Evolutionary conservation across 2,329 filamentous ascomycete species (phyloP), one percentile per base, ranked within the genome.

Genomic region (Didymella lethalis): DNA sequence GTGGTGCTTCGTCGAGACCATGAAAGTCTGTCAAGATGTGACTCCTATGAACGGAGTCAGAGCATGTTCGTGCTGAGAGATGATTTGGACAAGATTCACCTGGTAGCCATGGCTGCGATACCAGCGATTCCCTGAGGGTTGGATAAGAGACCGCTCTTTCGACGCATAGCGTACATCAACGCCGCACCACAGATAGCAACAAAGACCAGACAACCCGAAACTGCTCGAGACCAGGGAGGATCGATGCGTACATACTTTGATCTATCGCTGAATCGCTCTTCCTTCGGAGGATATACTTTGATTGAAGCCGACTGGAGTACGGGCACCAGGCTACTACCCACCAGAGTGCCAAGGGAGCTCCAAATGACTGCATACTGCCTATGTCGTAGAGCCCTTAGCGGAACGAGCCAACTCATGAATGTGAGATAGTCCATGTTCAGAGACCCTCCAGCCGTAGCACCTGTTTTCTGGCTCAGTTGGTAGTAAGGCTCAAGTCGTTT

Each of bases 391-490:
- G 89, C 89, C 45, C 84, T 81, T 4, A 91, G 74, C 0, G 90
- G 90, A 2, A 88, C 83, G 38, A 89, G 75, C 67, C 90, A 86
- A 67, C 84, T 87, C 77, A 89, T 85, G 65, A 86, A 84, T 5
- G 89, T 91, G 44, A 90, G 82, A 59, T 92, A 92, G 73, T 91
- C 88, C 61, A 90, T 88, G 63, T 91, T 92, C 68, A 92, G 84
- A 0, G 87, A 90, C 69, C 76, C 75, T 12, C 67, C 72, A 12
- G 80, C 67, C 16, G 68, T 80, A 55, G 72, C 78, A 55, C 74
- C 72, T 20, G 64, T 69, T 51, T 64, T 73, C 54, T 69, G 72
- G 47, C 69, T 80, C 3, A 78, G 63, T 41, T 78, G 81, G 58
- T 83, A 83, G 59, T 78, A 83, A 5, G 81, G 81, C 57, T 83